Percentiles rank a stretch among this genome's conserved stretches.
Conservation (phyloP, 148 eudicot genomes). For the Silene conica region DNA sequence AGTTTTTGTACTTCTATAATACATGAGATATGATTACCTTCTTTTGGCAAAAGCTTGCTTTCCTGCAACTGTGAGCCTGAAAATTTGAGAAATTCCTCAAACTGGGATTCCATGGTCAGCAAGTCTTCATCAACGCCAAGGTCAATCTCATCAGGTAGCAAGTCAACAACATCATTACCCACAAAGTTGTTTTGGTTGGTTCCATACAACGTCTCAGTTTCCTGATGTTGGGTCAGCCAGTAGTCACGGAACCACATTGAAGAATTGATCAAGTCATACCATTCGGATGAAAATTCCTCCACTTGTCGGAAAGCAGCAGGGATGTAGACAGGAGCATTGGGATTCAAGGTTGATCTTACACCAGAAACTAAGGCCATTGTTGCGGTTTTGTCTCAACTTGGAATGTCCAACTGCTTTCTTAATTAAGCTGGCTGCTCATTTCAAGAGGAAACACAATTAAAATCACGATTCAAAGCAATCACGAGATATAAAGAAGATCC, state of each 20-base stretch:
- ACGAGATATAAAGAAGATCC: background rate
- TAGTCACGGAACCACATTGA: conserved; percentile 87
- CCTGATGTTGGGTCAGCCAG: conserved; percentile 87
- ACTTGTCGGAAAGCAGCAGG: conserved; percentile 87
- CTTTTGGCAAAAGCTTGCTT: conserved; percentile 34
- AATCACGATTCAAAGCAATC: background rate
- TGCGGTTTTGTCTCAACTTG: background rate
- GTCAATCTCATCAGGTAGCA: conserved; percentile 86
- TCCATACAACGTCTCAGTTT: conserved; percentile 44
- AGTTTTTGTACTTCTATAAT: too few relatives aligned
- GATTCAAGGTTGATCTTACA: conserved; percentile 70
- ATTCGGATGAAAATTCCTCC: conserved; percentile 90
- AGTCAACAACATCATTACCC: conserved; percentile 39
- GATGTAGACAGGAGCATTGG: conserved; percentile 84
- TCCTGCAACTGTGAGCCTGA: conserved; percentile 43
- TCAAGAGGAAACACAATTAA: background rate
- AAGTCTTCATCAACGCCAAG: conserved; percentile 71
- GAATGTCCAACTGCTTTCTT: background rate
- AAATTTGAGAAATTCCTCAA: conserved; percentile 74
- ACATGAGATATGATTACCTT: conserved; percentile 19
- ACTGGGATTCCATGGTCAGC: conserved; percentile 68
- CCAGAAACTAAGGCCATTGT: conserved; percentile 74
- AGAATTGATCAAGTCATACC: conserved; percentile 80
- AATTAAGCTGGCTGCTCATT: conserved; percentile 21
- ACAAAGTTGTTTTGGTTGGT: conserved; percentile 30